Base-by-base conservation (phyloP, 345 rosid species). In the Carallia brachiata region DNA sequence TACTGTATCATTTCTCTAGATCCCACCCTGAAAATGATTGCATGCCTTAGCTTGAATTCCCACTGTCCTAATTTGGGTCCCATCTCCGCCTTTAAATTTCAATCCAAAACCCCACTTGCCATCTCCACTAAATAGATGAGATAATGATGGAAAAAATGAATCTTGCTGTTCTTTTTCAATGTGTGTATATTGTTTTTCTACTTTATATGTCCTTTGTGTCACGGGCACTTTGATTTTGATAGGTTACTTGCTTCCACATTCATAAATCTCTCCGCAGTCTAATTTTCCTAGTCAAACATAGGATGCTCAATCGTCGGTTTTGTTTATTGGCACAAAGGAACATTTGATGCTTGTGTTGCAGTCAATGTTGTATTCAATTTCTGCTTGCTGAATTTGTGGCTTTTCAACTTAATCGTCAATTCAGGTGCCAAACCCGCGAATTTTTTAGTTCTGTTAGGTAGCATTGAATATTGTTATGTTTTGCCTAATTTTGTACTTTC, bases 371-470 rank as follows among this genome's bases (percentile, higher is more conserved):
- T 65, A 65, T 28, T 68, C 58, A 61, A 44, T 61, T 70, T 64
- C 50, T 71, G 80, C 71, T 54, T 32, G 67, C 68, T 76, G 71
- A 60, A 52, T 73, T 68, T 72, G 32, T 60, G 50, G 61, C 62
- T 56, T 50, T 44, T 12, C 4, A 15, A 44, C 75, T 56, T 62
- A 65, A 44, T 63, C 27, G 52, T 80, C 72, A 52, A 70, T 78
- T 75, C 79, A 81, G 79, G 78, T 85, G 79, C 85, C 84, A 68
- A 78, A 76, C 67, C 58, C 69, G 36, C 65, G 73, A 70, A 55
- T 39, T 68, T 47, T 37, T 37, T 17, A 44, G 34, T 37, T 36
- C 15, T 12, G 23, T 39, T 32, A 39, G 18, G 31, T 44, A 7
- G 36, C 36, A 68, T 34, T 66, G 23, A 44, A 40, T 16, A 63